phyloP scores from a whole-genome alignment of 306 rosid species.

The Vachellia collinsii region DNA sequence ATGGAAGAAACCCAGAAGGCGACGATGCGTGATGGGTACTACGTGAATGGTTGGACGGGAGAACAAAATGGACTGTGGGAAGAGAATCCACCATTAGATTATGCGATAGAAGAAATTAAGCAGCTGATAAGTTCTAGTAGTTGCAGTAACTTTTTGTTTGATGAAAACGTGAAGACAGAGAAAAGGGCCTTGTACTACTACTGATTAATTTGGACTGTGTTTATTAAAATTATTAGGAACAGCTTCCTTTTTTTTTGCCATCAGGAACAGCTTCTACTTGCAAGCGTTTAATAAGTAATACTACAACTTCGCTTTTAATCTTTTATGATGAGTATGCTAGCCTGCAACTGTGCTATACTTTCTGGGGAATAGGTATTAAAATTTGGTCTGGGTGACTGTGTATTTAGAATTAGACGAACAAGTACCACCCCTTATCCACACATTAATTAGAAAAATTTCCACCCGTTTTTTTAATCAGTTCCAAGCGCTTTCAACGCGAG shows the following conservation, averaged over 20 bases:
- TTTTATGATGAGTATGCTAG: background rate
- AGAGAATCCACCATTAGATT: constrained; percentile 56
- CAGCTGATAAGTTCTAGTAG: constrained; percentile 52
- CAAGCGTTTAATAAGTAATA: background rate
- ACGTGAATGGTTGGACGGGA: constrained; percentile 37
- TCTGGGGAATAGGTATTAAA: too few relatives aligned
- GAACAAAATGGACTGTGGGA: constrained; percentile 48
- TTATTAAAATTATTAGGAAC: background rate
- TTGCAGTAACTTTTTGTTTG: constrained; percentile 64
- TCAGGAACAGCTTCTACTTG: background rate
- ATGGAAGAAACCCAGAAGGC: constrained; percentile 48
- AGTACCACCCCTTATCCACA: background rate
- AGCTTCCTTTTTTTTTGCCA: too few relatives aligned
- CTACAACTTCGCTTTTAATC: constrained; percentile 11
- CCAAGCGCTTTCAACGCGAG: background rate
- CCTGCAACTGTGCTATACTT: background rate
- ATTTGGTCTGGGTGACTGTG: background rate
- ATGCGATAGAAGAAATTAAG: constrained; percentile 72
- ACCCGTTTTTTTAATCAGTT: background rate
- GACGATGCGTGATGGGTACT: constrained; percentile 36
- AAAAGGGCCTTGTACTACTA: constrained; percentile 52
- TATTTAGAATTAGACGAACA: background rate
- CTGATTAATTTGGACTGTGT: background rate
- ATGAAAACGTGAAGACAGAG: constrained; percentile 64
- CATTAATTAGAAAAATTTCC: background rate